phyloP scores from a whole-genome alignment of 805 yeast genomes.

The Saccharomycopsis olivae region DNA sequence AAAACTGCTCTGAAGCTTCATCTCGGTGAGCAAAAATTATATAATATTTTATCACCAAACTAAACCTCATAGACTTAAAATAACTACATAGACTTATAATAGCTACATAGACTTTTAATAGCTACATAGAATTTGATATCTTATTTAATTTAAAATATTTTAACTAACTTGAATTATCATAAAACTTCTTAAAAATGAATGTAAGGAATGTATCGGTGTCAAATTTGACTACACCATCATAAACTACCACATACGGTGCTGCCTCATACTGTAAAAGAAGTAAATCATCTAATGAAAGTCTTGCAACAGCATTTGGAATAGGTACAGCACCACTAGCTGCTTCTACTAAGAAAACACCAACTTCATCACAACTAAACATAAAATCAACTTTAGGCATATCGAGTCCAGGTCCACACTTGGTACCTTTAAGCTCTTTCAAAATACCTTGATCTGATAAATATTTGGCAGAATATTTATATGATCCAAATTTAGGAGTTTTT shows the following conservation, averaged over 20 bases:
- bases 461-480: constrained; percentile 66
- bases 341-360: constrained; percentile 64
- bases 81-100: too few relatives aligned
- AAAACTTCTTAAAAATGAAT: constrained; percentile 67
- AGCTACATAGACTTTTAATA: too few relatives aligned
- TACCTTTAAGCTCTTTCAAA: constrained; percentile 47
- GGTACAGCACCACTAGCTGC: constrained; percentile 50
- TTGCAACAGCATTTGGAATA: constrained; percentile 37
- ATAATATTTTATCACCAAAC: too few relatives aligned
- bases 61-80: too few relatives aligned
- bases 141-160: too few relatives aligned
- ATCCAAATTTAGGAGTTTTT: constrained; percentile 64
- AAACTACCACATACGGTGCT: constrained; percentile 40
- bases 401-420: constrained; percentile 30
- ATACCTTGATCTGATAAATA: constrained; percentile 67
- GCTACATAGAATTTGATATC: too few relatives aligned
- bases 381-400: constrained; percentile 50
- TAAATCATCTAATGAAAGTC: constrained; percentile 42
- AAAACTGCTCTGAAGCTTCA: too few relatives aligned
- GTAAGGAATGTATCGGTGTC: constrained; percentile 60
- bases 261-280: constrained; percentile 59
- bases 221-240: constrained; percentile 58
- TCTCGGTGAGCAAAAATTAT: too few relatives aligned
- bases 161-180: constrained; percentile 23
- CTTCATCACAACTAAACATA: constrained; percentile 64